These are phyloP conservation scores for Skeletonema tropicum DNA, from an alignment of 108 stramenopile genomes.

Conservation along the genomic window DNA sequence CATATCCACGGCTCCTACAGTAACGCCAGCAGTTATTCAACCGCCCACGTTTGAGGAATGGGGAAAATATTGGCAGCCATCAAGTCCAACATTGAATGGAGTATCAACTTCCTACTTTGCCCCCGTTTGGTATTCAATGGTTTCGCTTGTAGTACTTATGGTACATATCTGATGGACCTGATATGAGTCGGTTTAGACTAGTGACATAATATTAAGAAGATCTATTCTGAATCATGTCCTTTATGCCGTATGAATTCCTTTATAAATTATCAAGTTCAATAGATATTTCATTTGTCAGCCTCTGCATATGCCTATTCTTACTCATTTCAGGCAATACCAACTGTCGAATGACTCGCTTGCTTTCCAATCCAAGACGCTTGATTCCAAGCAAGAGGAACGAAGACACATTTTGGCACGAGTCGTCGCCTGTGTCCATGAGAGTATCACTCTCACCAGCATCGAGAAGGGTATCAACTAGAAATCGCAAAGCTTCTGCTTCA, in stretches of 20 bases:
- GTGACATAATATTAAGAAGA: background rate
- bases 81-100: background rate
- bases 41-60: conserved; percentile 34
- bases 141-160: background rate
- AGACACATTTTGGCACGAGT: background rate
- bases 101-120: background rate
- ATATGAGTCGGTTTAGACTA: background rate
- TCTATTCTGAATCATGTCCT: background rate
- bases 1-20: conserved; percentile 31
- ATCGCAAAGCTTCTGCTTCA: conserved; percentile 56
- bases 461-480: conserved; percentile 72
- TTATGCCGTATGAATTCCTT: background rate
- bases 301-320: conserved; percentile 78
- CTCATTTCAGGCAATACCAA: conserved; percentile 80
- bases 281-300: conserved; percentile 81
- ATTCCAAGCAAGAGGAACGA: conserved; percentile 60
- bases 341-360: conserved; percentile 54
- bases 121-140: background rate
- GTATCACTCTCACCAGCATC: conserved; percentile 10
- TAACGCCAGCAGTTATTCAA: conserved; percentile 38
- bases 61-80: background rate
- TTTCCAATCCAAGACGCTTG: conserved; percentile 52
- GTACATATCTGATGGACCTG: background rate
- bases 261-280: conserved; percentile 54
- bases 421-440: background rate